Evolutionary conservation across 495 filamentous ascomycete genomes (phyloP).

Genomic region (Acidiella bohemica): DNA sequence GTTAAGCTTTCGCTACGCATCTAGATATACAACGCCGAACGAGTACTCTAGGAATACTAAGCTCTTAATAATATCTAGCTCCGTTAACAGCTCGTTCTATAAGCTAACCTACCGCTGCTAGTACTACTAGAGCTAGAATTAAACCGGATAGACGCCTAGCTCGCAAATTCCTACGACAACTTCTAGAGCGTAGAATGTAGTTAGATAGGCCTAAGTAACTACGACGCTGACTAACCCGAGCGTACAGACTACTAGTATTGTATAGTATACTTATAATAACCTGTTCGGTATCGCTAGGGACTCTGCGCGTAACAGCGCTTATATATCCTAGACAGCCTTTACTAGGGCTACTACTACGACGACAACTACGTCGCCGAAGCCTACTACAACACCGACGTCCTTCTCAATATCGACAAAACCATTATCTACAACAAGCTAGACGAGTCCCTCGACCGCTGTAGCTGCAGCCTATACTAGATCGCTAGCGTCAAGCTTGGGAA

Average conservation of each 20-base stretch:
- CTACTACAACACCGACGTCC: background rate
- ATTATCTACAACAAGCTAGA: background rate
- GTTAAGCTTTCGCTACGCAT: conserved; percentile 42
- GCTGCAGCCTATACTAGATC: conserved; percentile 28
- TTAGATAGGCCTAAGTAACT: conserved; percentile 35
- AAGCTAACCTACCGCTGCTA: conserved; percentile 49
- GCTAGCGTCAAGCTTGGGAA: conserved; percentile 25
- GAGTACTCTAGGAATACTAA: conserved; percentile 45
- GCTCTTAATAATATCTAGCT: conserved; percentile 40
- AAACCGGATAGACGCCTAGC: conserved; percentile 34
- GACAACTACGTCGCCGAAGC: background rate
- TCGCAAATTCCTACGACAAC: conserved; percentile 20
- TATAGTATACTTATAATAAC: conserved; percentile 33
- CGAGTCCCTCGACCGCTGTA: conserved; percentile 13
- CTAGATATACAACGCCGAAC: conserved; percentile 42
- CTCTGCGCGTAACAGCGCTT: conserved; percentile 32
- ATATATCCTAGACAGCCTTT: conserved; percentile 31
- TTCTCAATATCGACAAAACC: background rate
- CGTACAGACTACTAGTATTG: conserved; percentile 25
- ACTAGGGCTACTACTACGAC: conserved; percentile 33
- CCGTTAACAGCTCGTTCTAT: conserved; percentile 37
- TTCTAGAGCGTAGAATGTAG: conserved; percentile 12
- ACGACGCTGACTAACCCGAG: conserved; percentile 22
- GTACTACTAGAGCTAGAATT: conserved; percentile 45
- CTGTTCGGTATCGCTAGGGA: conserved; percentile 31